Evolutionary conservation across 2,329 filamentous ascomycete genomes (phyloP).

Genomic region (Dothiorella sarmentorum): DNA sequence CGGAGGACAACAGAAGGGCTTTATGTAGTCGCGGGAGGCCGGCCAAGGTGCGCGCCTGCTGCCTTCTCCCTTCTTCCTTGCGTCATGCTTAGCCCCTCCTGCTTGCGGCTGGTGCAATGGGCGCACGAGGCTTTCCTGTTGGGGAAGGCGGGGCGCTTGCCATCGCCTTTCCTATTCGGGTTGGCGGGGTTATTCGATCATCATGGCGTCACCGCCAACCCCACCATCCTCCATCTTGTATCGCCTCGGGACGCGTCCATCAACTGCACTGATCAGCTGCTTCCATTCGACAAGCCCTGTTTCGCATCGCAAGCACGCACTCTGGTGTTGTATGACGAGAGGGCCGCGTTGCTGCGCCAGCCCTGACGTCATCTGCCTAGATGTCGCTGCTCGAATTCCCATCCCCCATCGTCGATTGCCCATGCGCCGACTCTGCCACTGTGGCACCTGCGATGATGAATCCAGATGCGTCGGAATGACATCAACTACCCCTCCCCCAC

Average conservation of each 20-base stretch:
- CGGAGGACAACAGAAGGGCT: background rate
- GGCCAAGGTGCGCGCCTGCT: background rate
- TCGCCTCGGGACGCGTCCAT: background rate
- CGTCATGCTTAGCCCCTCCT: conserved; percentile 16
- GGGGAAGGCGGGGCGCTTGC: background rate
- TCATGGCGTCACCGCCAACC: background rate
- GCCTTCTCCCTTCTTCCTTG: background rate
- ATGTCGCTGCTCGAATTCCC: conserved; percentile 2
- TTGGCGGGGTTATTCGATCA: background rate
- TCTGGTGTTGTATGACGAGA: background rate
- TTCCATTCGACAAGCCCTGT: background rate
- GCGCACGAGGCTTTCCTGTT: background rate
- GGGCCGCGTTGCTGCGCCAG: background rate
- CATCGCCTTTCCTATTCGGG: too few relatives aligned
- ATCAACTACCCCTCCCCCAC: background rate
- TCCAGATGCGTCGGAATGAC: conserved; percentile 14
- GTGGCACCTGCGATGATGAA: background rate
- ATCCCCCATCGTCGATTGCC: conserved; percentile 13
- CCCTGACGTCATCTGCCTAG: conserved; percentile 1
- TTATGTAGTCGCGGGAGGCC: conserved; percentile 12
- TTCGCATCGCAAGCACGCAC: background rate
- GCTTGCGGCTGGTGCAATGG: conserved; percentile 8
- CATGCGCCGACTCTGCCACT: background rate
- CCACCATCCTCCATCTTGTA: background rate
- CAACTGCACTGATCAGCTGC: conserved; percentile 3